phyloP scores from a whole-genome alignment of 1,284 basidiomycete species.

The Ceratobasidium sp. region DNA sequence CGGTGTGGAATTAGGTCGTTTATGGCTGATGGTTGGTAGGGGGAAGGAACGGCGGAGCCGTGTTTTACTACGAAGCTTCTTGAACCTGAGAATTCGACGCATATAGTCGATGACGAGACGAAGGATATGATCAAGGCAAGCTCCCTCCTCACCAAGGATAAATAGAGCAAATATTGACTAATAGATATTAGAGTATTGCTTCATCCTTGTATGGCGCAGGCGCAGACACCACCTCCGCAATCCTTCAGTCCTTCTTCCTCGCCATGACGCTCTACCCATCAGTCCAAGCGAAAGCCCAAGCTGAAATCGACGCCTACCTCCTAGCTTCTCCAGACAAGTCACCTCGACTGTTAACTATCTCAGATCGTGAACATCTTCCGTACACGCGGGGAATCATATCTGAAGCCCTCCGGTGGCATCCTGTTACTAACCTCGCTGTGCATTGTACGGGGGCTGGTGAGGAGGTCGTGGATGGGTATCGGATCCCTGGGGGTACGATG shows the following conservation, averaged over 20 bases:
- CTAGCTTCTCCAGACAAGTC: neutral
- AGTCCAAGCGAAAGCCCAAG: conserved; percentile 56
- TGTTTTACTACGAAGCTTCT: conserved; percentile 39
- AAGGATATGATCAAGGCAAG: conserved; percentile 32
- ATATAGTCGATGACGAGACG: conserved; percentile 2
- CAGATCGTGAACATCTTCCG: conserved; percentile 49
- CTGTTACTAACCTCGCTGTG: conserved; percentile 40
- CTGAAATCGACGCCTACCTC: conserved; percentile 56
- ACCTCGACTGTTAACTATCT: conserved; percentile 50
- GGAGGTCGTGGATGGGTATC: conserved; percentile 4
- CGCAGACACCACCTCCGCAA: conserved; percentile 49
- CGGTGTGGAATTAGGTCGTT: neutral
- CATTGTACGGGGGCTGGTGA: conserved; percentile 7
- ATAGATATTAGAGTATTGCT: conserved; percentile 8
- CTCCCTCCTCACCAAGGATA: neutral
- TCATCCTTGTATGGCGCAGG: conserved; percentile 13
- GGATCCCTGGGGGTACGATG: conserved; percentile 8
- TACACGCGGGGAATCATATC: conserved; percentile 51
- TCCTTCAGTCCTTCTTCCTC: conserved; percentile 52
- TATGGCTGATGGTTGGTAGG: neutral
- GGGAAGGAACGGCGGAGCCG: conserved; percentile 34
- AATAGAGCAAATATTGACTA: too few relatives aligned
- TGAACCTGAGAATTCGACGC: conserved; percentile 7
- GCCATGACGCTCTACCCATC: conserved; percentile 58
- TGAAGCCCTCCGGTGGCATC: conserved; percentile 53